phyloP scores from a whole-genome alignment of 2,329 filamentous ascomycete species.

The Myriosclerotinia curreyana region DNA sequence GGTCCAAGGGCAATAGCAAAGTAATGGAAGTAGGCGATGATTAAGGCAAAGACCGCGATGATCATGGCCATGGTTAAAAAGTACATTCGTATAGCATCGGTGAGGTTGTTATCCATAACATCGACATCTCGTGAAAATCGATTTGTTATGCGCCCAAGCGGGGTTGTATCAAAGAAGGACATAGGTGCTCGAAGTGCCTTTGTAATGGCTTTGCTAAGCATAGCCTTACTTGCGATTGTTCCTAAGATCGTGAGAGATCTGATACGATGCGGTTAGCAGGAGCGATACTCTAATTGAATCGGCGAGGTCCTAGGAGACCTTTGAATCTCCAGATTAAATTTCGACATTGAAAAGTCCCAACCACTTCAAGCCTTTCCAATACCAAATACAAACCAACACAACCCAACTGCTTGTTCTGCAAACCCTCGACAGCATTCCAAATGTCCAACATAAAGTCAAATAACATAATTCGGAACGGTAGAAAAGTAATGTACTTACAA shows the following conservation, averaged over 20 bases:
- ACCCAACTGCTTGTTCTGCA: too few species aligned
- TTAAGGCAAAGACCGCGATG: conserved; percentile 77
- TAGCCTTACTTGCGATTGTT: conserved; percentile 75
- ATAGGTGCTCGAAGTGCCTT: conserved; percentile 70
- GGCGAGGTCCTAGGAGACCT: too few species aligned
- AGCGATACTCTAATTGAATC: too few species aligned
- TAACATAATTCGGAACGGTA: neutral
- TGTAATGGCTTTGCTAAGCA: conserved; percentile 77
- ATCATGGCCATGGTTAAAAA: conserved; percentile 82
- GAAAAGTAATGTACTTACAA: conserved; percentile 42
- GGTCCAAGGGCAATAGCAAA: conserved; percentile 63
- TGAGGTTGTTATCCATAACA: conserved; percentile 91
- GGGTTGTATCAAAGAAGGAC: conserved; percentile 97
- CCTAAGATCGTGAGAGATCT: conserved; percentile 68
- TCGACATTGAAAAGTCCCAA: too few species aligned
- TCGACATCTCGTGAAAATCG: conserved; percentile 94
- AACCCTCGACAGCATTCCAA: too few species aligned
- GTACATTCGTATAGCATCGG: conserved; percentile 90
- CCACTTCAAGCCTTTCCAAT: too few species aligned
- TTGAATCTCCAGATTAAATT: too few species aligned
- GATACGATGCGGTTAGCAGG: neutral
- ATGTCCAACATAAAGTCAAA: too few species aligned
- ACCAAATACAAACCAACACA: too few species aligned
- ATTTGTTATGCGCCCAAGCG: conserved; percentile 91
- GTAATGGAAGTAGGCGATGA: conserved; percentile 94